These are phyloP conservation scores for Saccharomycopsis fodiens DNA, from an alignment of 805 yeast species.

Conservation along the genomic window DNA sequence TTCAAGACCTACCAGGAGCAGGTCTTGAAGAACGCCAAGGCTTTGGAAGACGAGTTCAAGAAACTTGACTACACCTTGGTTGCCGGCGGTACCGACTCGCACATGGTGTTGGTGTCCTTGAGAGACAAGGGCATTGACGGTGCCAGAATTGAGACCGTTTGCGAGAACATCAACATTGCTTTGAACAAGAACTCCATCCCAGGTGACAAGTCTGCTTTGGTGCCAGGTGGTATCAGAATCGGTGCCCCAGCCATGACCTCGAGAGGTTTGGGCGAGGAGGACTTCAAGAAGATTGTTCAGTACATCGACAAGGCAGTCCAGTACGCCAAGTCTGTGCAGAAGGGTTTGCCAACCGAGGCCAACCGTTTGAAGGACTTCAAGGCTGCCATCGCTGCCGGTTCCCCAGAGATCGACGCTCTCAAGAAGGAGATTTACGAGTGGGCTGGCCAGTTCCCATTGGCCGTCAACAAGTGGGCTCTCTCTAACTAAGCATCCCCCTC, in stretches of 20 bases:
- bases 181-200: constrained; percentile 95
- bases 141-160: constrained; percentile 87
- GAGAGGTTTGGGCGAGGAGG: constrained; percentile 76
- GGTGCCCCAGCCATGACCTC: constrained; percentile 99
- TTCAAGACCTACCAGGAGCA: constrained; percentile 78
- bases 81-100: constrained; percentile 92
- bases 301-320: constrained; percentile 76
- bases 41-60: constrained; percentile 62
- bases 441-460: constrained; percentile 83
- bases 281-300: constrained; percentile 72
- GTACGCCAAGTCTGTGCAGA: constrained; percentile 62
- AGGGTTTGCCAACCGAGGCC: constrained; percentile 79
- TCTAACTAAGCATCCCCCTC: constrained; percentile 9
- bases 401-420: constrained; percentile 56
- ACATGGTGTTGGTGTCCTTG: constrained; percentile 78
- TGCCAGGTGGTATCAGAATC: constrained; percentile 93
- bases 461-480: constrained; percentile 31
- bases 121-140: constrained; percentile 79
- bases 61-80: constrained; percentile 67
- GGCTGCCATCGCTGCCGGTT: constrained; percentile 64
- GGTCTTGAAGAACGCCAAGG: constrained; percentile 75
- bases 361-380: constrained; percentile 96
- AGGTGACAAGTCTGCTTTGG: constrained; percentile 91
- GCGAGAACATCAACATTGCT: constrained; percentile 88
- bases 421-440: constrained; percentile 79